Conservation (phyloP, 2,329 filamentous ascomycete species). For the Penicillium sp. region DNA sequence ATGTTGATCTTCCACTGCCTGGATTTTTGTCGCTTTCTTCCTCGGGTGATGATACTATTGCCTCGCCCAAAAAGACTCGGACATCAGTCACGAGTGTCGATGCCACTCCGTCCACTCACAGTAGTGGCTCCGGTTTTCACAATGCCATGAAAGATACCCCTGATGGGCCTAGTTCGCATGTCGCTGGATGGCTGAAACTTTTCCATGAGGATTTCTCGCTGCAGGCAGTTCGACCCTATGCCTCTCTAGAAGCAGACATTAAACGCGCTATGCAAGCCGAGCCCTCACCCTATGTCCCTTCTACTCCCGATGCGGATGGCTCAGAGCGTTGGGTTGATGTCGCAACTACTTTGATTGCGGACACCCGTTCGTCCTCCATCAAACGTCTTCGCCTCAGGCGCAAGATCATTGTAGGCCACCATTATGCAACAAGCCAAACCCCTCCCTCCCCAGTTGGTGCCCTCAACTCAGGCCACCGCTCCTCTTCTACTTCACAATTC, state of each 20-base stretch:
- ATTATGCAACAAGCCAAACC: conserved; percentile 23
- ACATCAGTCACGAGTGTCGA: conserved; percentile 59
- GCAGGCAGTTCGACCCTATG: conserved; percentile 61
- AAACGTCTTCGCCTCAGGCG: conserved; percentile 60
- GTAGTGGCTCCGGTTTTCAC: conserved; percentile 42
- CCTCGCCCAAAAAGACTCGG: conserved; percentile 47
- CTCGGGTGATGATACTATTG: conserved; percentile 50
- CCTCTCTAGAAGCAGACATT: conserved; percentile 57
- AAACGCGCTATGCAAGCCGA: conserved; percentile 61
- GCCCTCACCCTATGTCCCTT: conserved; percentile 47
- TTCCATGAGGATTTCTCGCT: conserved; percentile 65
- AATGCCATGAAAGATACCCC: conserved; percentile 34
- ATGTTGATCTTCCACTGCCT: conserved; percentile 62
- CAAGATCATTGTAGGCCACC: conserved; percentile 39
- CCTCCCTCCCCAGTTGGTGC: conserved; percentile 25
- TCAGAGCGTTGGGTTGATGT: conserved; percentile 60
- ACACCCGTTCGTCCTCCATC: conserved; percentile 58
- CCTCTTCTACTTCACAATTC: conserved; percentile 30
- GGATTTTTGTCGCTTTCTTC: conserved; percentile 54
- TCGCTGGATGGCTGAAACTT: conserved; percentile 60
- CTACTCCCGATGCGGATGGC: conserved; percentile 37
- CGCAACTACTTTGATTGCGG: conserved; percentile 61
- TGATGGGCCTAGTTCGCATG: conserved; percentile 57
- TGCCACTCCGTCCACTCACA: conserved; percentile 50
- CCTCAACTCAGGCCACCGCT: conserved; percentile 29